A percentile compares a stretch with the other conserved stretches of the same genome.
Conservation (phyloP, 2,329 filamentous ascomycete genomes). For the Claviceps lovelessii region DNA sequence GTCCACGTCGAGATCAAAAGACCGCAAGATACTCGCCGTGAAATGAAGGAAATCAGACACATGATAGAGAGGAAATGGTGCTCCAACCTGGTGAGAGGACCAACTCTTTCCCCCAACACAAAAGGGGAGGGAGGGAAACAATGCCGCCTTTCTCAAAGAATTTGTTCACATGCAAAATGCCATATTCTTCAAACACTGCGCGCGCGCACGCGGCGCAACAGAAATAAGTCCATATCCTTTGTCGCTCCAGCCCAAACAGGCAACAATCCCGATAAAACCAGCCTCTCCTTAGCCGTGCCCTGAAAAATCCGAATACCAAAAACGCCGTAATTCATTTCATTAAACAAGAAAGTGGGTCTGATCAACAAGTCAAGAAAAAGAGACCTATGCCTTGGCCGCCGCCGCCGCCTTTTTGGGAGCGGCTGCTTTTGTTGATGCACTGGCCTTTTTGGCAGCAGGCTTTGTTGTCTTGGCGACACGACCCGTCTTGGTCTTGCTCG, state of each 20-base stretch:
- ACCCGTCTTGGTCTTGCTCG: slow-evolving; percentile 75
- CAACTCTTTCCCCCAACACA: neutral
- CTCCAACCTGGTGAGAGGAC: neutral
- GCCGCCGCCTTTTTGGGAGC: slow-evolving; percentile 31
- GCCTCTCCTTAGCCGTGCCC: slow-evolving; percentile 7
- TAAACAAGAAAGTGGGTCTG: slow-evolving; percentile 11
- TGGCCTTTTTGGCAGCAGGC: slow-evolving; percentile 33
- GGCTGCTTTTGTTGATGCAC: slow-evolving; percentile 30
- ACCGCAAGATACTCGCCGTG: neutral
- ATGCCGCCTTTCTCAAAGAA: neutral
- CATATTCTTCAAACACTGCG: slow-evolving; percentile 8
- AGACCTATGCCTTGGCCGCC: slow-evolving; percentile 24
- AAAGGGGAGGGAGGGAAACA: neutral
- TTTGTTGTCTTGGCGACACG: slow-evolving; percentile 59
- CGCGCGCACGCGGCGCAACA: neutral
- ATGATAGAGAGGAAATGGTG: neutral
- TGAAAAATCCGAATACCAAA: slow-evolving; percentile 14
- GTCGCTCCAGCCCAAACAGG: slow-evolving; percentile 9
- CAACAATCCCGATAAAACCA: slow-evolving; percentile 7
- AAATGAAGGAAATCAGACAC: neutral
- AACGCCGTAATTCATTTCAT: slow-evolving; percentile 23
- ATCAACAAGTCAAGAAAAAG: slow-evolving; percentile 11
- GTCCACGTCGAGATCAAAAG: neutral
- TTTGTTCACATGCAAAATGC: slow-evolving; percentile 5
- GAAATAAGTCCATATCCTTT: slow-evolving; percentile 4